Evolutionary conservation across 306 rosid species (phyloP).

Genomic region (Parietaria judaica): DNA sequence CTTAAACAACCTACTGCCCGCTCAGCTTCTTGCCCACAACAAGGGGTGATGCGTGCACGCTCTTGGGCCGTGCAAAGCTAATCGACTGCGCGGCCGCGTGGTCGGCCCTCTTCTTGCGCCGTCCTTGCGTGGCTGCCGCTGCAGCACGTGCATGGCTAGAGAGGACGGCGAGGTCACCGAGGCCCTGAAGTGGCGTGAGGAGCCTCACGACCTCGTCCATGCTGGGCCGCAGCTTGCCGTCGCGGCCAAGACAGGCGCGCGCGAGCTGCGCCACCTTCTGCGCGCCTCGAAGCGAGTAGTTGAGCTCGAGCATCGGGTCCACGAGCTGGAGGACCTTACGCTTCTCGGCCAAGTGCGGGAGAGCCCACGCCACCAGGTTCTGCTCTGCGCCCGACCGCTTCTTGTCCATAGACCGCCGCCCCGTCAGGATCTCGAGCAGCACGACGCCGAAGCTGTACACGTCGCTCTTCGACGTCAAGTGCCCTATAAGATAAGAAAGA

Average conservation of each 20-base stretch:
- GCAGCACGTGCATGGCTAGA: conserved; percentile 52
- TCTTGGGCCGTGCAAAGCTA: conserved; percentile 56
- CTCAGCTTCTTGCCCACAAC: conserved; percentile 57
- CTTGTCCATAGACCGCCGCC: conserved; percentile 96
- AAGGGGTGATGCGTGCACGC: conserved; percentile 72
- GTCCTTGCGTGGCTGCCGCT: conserved; percentile 58
- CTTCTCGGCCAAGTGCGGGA: conserved; percentile 82
- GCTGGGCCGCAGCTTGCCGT: conserved; percentile 73
- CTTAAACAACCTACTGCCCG: conserved; percentile 18
- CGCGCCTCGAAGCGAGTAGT: conserved; percentile 75
- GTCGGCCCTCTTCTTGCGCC: conserved; percentile 69
- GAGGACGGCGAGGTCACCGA: conserved; percentile 73
- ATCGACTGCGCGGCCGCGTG: conserved; percentile 53
- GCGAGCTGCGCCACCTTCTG: conserved; percentile 89
- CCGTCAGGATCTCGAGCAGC: conserved; percentile 82
- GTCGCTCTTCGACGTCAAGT: conserved; percentile 87
- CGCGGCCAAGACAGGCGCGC: conserved; percentile 70
- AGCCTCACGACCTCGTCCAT: conserved; percentile 90
- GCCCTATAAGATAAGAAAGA: conserved; percentile 41
- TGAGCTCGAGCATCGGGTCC: conserved; percentile 82
- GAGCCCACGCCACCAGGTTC: conserved; percentile 90
- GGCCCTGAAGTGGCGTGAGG: conserved; percentile 72
- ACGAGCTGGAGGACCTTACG: conserved; percentile 62
- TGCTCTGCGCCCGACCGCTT: conserved; percentile 90
- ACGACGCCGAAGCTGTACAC: conserved; percentile 97